phyloP scores from a whole-genome alignment of 2,329 filamentous ascomycete genomes.

The Penicillium sp. region DNA sequence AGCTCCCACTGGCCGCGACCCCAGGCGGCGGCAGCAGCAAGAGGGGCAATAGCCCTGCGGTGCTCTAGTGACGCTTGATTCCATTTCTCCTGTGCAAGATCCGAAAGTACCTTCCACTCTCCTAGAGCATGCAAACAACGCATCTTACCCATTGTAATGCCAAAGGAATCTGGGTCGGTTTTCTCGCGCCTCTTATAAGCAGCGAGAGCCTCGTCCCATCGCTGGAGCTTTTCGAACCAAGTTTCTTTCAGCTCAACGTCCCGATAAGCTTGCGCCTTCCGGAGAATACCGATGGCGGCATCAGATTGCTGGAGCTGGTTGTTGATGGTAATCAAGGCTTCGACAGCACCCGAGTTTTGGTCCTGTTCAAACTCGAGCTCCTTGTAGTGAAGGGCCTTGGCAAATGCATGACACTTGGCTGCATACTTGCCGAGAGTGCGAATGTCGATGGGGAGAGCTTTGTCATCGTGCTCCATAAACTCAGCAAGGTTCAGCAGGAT shows the following conservation, averaged over 20 bases:
- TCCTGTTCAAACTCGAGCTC: slow-evolving; percentile 98
- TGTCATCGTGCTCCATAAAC: slow-evolving; percentile 99
- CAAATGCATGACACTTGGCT: slow-evolving; percentile 94
- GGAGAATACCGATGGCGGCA: slow-evolving; percentile 93
- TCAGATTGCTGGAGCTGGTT: slow-evolving; percentile 98
- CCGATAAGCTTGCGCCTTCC: slow-evolving; percentile 91
- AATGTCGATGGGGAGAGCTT: slow-evolving; percentile 96
- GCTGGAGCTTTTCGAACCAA: slow-evolving; percentile 97
- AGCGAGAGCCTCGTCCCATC: slow-evolving; percentile 94
- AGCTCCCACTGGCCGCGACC: slow-evolving; percentile 94
- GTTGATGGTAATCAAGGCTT: slow-evolving; percentile 98
- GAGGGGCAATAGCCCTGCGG: slow-evolving; percentile 83
- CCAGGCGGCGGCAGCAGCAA: slow-evolving; percentile 95
- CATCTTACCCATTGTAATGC: slow-evolving; percentile 99
- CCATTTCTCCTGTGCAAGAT: slow-evolving; percentile 90
- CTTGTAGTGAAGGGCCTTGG: slow-evolving; percentile 98
- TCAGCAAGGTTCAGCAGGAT: slow-evolving; percentile 93
- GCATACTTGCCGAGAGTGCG: slow-evolving; percentile 90
- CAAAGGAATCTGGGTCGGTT: slow-evolving; percentile 74
- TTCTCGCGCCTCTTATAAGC: slow-evolving; percentile 86
- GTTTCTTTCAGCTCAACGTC: slow-evolving; percentile 96
- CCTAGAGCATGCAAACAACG: slow-evolving; percentile 93
- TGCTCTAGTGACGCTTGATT: slow-evolving; percentile 83
- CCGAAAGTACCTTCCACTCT: slow-evolving; percentile 92
- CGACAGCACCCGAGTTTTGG: slow-evolving; percentile 90